Conservation (phyloP, 2,329 filamentous ascomycete species). For the Aspergillus japonicus region DNA sequence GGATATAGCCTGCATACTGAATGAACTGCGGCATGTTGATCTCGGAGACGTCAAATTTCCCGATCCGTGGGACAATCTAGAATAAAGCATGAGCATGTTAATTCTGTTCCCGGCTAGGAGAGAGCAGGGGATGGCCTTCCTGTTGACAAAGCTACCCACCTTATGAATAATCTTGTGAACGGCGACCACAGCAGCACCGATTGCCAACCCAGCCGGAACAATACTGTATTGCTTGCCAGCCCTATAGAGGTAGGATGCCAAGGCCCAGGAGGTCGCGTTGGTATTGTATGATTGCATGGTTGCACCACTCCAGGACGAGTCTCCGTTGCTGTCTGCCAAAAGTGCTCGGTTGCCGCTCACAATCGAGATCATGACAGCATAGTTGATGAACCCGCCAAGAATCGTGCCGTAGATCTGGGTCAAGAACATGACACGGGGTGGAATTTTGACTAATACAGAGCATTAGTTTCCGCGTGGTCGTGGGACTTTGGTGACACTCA, state of each 20-base stretch:
- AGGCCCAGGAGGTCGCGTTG: conserved; percentile 43
- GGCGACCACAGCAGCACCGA: conserved; percentile 49
- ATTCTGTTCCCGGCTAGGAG: neutral
- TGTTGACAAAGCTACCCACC: neutral
- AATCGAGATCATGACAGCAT: conserved; percentile 57
- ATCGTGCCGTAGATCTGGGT: conserved; percentile 58
- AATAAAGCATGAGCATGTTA: too few relatives aligned
- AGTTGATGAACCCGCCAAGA: conserved; percentile 55
- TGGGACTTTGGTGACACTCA: neutral
- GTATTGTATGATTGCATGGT: conserved; percentile 46
- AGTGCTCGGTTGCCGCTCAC: conserved; percentile 51
- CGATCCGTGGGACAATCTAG: neutral
- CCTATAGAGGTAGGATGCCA: conserved; percentile 56
- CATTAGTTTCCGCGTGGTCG: neutral
- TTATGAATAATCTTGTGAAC: conserved; percentile 39
- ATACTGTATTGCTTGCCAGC: conserved; percentile 45
- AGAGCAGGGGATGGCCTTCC: neutral
- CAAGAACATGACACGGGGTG: conserved; percentile 55
- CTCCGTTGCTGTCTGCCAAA: conserved; percentile 48
- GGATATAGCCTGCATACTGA: conserved; percentile 8
- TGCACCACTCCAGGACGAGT: conserved; percentile 55
- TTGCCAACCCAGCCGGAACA: conserved; percentile 52
- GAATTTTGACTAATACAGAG: conserved; percentile 50
- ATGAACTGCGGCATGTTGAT: conserved; percentile 12
- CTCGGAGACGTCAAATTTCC: conserved; percentile 19